Evolutionary conservation across 2,329 filamentous ascomycete species (phyloP), one percentile per base, ranked within the genome.

Genomic region (Sarocladium brachiariae): DNA sequence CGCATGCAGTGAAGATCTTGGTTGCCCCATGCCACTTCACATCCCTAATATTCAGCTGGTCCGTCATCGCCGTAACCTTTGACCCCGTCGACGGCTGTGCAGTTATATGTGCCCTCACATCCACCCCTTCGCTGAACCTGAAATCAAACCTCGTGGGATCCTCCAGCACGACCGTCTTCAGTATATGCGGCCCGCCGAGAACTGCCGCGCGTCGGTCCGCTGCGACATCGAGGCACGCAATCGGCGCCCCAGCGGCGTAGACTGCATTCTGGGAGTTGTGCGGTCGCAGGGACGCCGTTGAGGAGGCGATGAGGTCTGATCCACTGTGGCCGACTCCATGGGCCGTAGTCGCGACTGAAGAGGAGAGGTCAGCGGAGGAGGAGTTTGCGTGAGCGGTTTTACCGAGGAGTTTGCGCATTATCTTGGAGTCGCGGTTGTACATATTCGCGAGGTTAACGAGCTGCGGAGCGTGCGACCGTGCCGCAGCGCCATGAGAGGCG

Each of bases 41-140:
- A 54, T 83, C 78, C 56, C 77, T 76, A 55, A 85, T 83, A 31
- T 80, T 82, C 46, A 84, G 70, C 62, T 84, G 80, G 53, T 85
- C 81, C 16, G 67, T 65, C 8, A 61, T 63, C 18, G 67, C 65
- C 47, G 65, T 71, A 5, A 65, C 64, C 49, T 73, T 71, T 41
- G 69, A 66, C 27, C 45, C 45, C n/a, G 25, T 48, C 18, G 45
- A 0, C 59, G 71, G 67, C 52, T 78, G 75, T 10, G 74, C 68
- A 13, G 70, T 70, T 52, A 85, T 81, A 16, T 75, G 69, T 13
- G 76, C 70, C 51, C 80, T 75, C 52, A 85, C 59, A 58, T 85
- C 81, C 52, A 81, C 61, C 8, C 77, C 77, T 18, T 84, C 80
- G 35, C 66, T 71, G 52, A 83, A 72, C 21, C 63, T 66, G 27